Evolutionary conservation across 352 stramenopile species (phyloP), one percentile per base, ranked within the genome.

Genomic region (Phytophthora meadii): DNA sequence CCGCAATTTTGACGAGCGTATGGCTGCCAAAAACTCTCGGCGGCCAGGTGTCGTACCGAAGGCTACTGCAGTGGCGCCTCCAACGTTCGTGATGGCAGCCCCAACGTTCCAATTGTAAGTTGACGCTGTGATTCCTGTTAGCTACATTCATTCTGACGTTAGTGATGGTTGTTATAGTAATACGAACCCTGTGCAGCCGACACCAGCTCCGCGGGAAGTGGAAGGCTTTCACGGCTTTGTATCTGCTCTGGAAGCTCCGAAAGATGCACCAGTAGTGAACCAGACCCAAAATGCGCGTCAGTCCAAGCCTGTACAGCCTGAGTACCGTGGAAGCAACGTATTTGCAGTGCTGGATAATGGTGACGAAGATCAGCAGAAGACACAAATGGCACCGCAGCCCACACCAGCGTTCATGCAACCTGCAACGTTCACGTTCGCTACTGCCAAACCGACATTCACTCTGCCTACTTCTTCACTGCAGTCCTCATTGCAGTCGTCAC

Each of bases 1-100:
- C 49, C 82, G 85, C 39, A 92, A 82, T 59, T 93, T 92, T 74
- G 84, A 93, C 62, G 85, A 93, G 64, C 82, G 85, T 2, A 84
- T 93, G 70, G 73, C 77, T 0, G 79, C 70, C 0, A 81, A 84
- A 54, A 82, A 72, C 32, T 50, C 75, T 2, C 62, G 69, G 5
- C 54, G 64, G 17, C 55, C 69, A 41, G 48, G 70, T 1, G 24
- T 55, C 10, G 44, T 46, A 3, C 30, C 47, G 4, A 87, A 79
- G 52, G 45, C 32, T 51, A 32, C 70, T 19, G 74, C 69, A 0
- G 62, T 89, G 4, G 79, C 79, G 1, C 63, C 82, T 12, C 76
- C 83, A 19, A 83, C 81, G 40, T 89, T 93, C 24, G 72, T 87
- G 17, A 74, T 93, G 56, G 61, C 82, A 11, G 68, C 82, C 28